Evolutionary conservation across 768 basidiomycete species (phyloP).

Genomic region (Tephrocybe sp.): DNA sequence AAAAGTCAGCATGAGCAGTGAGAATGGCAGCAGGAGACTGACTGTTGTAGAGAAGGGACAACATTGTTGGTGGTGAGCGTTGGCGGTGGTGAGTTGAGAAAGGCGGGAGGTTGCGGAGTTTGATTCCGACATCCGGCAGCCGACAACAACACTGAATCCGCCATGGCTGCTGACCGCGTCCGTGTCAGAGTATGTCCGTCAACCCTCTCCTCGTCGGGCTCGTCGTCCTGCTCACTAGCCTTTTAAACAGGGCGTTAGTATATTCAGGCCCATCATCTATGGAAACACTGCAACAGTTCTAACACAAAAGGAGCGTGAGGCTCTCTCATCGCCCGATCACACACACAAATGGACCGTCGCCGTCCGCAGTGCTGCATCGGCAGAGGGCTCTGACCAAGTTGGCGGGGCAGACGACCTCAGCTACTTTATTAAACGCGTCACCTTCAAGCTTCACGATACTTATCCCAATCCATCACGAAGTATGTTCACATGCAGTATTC

Average conservation of each 20-base stretch:
- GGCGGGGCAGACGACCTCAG: constrained; percentile 89
- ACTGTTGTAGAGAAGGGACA: constrained; percentile 64
- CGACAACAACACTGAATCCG: constrained; percentile 32
- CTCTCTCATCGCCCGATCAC: constrained; percentile 61
- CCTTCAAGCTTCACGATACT: constrained; percentile 97
- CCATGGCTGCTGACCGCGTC: constrained; percentile 66
- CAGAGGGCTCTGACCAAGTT: constrained; percentile 68
- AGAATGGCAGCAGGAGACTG: constrained; percentile 22
- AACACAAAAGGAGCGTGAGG: constrained; percentile 66
- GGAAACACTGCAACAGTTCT: constrained; percentile 88
- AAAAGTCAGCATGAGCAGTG: not conserved
- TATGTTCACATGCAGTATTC: constrained; percentile 44
- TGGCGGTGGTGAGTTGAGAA: constrained; percentile 20
- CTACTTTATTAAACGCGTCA: constrained; percentile 93
- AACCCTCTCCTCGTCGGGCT: constrained; percentile 10
- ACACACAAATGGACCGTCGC: constrained; percentile 98
- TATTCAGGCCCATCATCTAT: constrained; percentile 90
- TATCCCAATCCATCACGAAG: constrained; percentile 89
- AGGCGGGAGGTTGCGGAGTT: constrained; percentile 45
- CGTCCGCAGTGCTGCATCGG: constrained; percentile 81
- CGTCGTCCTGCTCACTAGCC: constrained; percentile 14
- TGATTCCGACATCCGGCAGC: constrained; percentile 26
- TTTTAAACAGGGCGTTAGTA: constrained; percentile 67
- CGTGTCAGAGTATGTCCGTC: constrained; percentile 67
- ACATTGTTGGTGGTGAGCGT: constrained; percentile 35